Evolutionary conservation across 2,329 filamentous ascomycete species (phyloP).

Genomic region (Fusarium sp.): DNA sequence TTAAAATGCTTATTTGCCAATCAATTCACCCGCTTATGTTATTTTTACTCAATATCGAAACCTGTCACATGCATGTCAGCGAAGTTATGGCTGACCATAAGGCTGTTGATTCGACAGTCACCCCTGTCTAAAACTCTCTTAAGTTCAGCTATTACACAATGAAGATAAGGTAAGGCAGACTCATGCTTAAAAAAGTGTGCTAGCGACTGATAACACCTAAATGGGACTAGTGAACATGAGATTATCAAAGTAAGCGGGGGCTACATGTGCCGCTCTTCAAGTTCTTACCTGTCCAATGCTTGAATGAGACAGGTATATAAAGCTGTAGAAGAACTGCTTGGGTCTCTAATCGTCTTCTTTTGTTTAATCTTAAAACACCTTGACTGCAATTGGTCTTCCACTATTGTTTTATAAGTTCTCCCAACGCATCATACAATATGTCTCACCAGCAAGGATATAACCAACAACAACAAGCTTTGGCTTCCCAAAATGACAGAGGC

Average conservation of each 20-base stretch:
- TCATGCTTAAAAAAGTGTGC: background rate
- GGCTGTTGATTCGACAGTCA: background rate
- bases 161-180: background rate
- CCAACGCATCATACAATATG: background rate
- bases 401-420: too few relatives aligned
- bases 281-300: background rate
- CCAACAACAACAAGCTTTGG: background rate
- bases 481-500: background rate
- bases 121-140: background rate
- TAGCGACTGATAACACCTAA: background rate
- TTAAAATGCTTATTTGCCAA: background rate
- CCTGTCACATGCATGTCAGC: background rate
- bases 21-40: background rate
- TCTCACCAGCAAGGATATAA: background rate
- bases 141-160: background rate
- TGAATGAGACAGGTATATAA: background rate
- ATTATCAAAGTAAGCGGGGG: background rate
- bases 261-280: background rate
- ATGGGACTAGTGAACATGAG: background rate
- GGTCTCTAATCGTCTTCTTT: too few relatives aligned
- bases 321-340: fast-evolving
- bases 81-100: background rate
- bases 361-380: background rate
- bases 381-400: fast-evolving
- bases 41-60: background rate